Conservation (phyloP, 495 filamentous ascomycete genomes). For the Hyaloscypha variabilis region DNA sequence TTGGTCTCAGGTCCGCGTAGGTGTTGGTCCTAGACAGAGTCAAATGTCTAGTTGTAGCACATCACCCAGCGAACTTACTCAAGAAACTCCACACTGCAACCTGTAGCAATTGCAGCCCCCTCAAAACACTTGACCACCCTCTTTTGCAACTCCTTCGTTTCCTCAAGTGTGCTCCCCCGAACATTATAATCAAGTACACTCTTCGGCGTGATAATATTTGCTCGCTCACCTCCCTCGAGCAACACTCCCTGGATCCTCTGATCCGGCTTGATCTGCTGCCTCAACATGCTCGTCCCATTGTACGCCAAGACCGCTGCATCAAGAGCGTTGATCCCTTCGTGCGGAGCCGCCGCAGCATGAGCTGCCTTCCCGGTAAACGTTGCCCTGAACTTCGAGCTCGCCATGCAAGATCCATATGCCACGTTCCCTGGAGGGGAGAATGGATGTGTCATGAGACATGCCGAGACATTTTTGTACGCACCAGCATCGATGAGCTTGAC, state of each 20-base stretch:
- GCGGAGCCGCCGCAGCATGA: constrained; percentile 55
- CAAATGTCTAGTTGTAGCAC: too few species aligned
- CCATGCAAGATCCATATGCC: constrained; percentile 48
- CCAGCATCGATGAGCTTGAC: constrained; percentile 62
- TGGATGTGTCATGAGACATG: constrained; percentile 67
- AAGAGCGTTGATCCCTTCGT: constrained; percentile 25
- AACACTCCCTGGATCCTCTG: constrained; percentile 51
- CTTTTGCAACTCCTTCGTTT: constrained; percentile 48
- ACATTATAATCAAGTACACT: constrained; percentile 59
- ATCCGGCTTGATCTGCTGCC: constrained; percentile 27
- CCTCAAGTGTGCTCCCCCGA: constrained; percentile 45
- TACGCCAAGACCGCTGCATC: constrained; percentile 27
- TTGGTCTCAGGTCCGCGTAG: constrained; percentile 56
- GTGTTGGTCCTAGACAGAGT: constrained; percentile 39
- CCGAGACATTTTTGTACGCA: constrained; percentile 66
- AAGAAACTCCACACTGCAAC: constrained; percentile 51
- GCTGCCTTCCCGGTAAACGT: constrained; percentile 52
- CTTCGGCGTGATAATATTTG: constrained; percentile 58
- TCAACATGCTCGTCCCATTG: constrained; percentile 23
- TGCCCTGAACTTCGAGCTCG: constrained; percentile 48
- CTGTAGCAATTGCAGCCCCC: constrained; percentile 57
- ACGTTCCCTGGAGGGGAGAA: constrained; percentile 31
- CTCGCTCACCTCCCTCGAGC: constrained; percentile 45
- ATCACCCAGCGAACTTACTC: constrained; percentile 27
- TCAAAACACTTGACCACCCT: constrained; percentile 57